These are phyloP conservation scores for Cardamine occulta DNA, from an alignment of 345 rosid genomes.

Conservation along the genomic window DNA sequence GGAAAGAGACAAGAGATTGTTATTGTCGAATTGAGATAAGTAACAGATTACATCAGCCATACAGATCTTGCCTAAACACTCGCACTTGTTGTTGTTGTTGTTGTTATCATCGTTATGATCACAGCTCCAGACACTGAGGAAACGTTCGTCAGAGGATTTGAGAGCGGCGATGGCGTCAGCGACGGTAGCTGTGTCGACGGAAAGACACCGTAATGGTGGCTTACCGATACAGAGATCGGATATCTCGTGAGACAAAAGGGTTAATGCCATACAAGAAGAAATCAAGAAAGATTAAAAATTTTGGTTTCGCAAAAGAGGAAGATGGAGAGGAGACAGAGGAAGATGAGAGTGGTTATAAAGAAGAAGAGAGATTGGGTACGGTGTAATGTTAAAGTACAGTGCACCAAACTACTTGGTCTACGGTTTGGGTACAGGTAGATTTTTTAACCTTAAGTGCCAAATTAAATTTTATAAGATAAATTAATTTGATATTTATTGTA, in stretches of 20 bases:
- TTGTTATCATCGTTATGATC: constrained; percentile 43
- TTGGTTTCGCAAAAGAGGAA: constrained; percentile 1
- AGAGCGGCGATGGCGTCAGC: constrained; percentile 62
- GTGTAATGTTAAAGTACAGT: constrained; percentile 24
- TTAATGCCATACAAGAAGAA: constrained; percentile 31
- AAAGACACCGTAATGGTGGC: constrained; percentile 74
- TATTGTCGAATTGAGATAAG: constrained; percentile 57
- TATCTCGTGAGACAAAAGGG: constrained; percentile 39
- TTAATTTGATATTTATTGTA: too few species aligned
- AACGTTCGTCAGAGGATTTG: constrained; percentile 61
- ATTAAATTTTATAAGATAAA: too few species aligned
- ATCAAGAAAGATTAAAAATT: not conserved
- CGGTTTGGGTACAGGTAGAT: constrained; percentile 34
- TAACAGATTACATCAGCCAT: constrained; percentile 90
- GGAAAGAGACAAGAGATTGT: constrained; percentile 54
- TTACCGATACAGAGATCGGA: constrained; percentile 97
- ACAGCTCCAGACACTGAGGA: constrained; percentile 81
- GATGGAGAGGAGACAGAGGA: constrained; percentile 9
- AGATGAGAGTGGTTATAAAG: constrained; percentile 26
- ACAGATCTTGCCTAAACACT: constrained; percentile 83
- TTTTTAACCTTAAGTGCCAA: constrained; percentile 2
- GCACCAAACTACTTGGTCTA: constrained; percentile 28
- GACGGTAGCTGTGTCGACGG: constrained; percentile 48
- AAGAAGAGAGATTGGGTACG: constrained; percentile 39
- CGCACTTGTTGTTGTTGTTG: constrained; percentile 46